A percentile compares a stretch with the other conserved stretches of the same genome.
Evolutionary conservation across 2,329 filamentous ascomycete species (phyloP).

Genomic region (Lachnellula suecica): DNA sequence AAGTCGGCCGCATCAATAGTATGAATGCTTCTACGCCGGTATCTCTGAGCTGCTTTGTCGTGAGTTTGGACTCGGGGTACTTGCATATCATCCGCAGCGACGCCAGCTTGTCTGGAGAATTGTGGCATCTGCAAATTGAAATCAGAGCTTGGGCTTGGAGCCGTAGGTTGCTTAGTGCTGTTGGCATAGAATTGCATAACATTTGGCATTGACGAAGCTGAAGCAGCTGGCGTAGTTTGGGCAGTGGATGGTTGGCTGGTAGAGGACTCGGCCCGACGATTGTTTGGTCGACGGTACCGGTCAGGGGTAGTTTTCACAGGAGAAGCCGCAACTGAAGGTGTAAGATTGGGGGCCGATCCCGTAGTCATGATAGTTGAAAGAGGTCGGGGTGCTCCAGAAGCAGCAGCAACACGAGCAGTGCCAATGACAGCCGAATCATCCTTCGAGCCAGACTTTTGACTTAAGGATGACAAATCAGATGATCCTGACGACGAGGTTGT

Average conservation of each 20-base stretch:
- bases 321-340: constrained; percentile 43
- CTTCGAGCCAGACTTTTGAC: constrained; percentile 45
- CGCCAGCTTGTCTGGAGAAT: constrained; percentile 17
- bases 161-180: constrained; percentile 30
- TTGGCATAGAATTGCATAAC: constrained; percentile 56
- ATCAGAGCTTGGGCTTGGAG: constrained; percentile 20
- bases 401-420: constrained; percentile 28
- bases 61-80: constrained; percentile 54
- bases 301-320: constrained; percentile 72
- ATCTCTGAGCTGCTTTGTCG: constrained; percentile 73
- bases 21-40: constrained; percentile 81
- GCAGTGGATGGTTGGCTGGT: constrained; percentile 25
- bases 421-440: constrained; percentile 51
- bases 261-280: constrained; percentile 46
- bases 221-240: constrained; percentile 42
- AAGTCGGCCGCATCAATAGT: constrained; percentile 48
- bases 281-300: constrained; percentile 71
- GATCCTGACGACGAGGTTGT: constrained; percentile 36
- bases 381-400: constrained; percentile 25
- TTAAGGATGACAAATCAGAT: constrained; percentile 36
- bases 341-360: constrained; percentile 51
- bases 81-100: constrained; percentile 38
- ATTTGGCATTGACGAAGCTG: constrained; percentile 53
- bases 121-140: constrained; percentile 29
- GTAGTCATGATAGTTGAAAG: constrained; percentile 41